Conservation (phyloP, 495 filamentous ascomycete species). For the Cercophora sp. region DNA sequence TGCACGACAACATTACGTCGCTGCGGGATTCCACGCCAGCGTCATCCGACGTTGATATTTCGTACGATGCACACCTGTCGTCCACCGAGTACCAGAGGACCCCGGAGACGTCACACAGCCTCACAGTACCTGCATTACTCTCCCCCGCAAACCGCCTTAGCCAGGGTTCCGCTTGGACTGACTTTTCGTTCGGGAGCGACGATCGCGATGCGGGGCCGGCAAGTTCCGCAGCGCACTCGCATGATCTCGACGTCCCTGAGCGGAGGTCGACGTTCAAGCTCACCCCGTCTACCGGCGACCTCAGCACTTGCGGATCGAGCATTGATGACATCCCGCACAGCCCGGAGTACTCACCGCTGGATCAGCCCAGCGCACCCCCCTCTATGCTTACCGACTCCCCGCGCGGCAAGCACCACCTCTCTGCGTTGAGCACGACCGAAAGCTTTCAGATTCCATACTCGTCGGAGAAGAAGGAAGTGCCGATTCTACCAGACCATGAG, state of each 20-base stretch:
- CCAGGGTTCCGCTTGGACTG: conserved; percentile 52
- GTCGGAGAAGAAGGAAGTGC: conserved; percentile 16
- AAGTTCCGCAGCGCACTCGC: conserved; percentile 19
- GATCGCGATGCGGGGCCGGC: conserved; percentile 25
- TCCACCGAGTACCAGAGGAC: conserved; percentile 24
- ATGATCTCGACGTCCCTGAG: conserved; percentile 17
- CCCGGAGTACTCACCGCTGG: conserved; percentile 25
- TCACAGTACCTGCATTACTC: conserved; percentile 41
- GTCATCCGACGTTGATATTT: conserved; percentile 26
- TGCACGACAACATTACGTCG: conserved; percentile 30
- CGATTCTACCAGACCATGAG: conserved; percentile 32
- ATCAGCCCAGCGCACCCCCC: conserved; percentile 14
- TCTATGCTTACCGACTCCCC: conserved; percentile 23
- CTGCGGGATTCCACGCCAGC: conserved; percentile 31
- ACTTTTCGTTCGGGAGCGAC: conserved; percentile 51
- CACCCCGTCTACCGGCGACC: conserved; percentile 15
- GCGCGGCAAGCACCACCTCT: conserved; percentile 30
- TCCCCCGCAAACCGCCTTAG: conserved; percentile 46
- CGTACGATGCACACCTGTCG: conserved; percentile 23
- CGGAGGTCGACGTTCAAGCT: conserved; percentile 11
- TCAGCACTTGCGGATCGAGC: conserved; percentile 19
- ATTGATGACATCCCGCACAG: conserved; percentile 20
- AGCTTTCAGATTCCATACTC: conserved; percentile 30
- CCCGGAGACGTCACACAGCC: conserved; percentile 29
- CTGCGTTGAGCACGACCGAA: conserved; percentile 34